Evolutionary conservation across 768 basidiomycete species (phyloP).

Genomic region (Artomyces pyxidatus): DNA sequence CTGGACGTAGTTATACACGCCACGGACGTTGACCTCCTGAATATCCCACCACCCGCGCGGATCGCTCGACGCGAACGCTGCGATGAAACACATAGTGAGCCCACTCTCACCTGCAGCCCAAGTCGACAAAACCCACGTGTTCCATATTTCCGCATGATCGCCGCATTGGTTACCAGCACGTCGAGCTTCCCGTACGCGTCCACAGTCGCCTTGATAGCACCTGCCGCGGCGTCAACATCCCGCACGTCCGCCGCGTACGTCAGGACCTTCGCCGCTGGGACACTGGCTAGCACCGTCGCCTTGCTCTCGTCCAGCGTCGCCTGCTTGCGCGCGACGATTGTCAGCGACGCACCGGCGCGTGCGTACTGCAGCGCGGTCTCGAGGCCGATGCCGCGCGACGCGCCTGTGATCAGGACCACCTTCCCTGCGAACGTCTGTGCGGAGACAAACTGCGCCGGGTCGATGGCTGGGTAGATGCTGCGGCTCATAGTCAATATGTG

Average conservation of each 20-base stretch:
- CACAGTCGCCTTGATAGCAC: slow-evolving; percentile 8
- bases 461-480: not conserved
- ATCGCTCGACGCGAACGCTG: slow-evolving; percentile 16
- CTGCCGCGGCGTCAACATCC: not conserved
- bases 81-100: too few relatives aligned
- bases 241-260: slow-evolving; percentile 10
- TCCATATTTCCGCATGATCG: not conserved
- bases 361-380: slow-evolving; percentile 11
- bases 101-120: too few relatives aligned
- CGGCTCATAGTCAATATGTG: too few relatives aligned
- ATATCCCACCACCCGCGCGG: slow-evolving; percentile 19
- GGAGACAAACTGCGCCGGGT: not conserved
- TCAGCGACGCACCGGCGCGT: slow-evolving; percentile 10
- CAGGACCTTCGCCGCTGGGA: slow-evolving; percentile 1
- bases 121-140: not conserved
- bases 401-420: slow-evolving; percentile 16
- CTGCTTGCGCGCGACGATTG: slow-evolving; percentile 8
- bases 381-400: slow-evolving; percentile 10
- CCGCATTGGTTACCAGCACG: slow-evolving; percentile 15
- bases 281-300: not conserved
- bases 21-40: slow-evolving; percentile 18
- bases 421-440: slow-evolving; percentile 8
- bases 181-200: slow-evolving; percentile 18
- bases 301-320: slow-evolving; percentile 12
- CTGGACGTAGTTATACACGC: slow-evolving; percentile 18